These are phyloP conservation scores for Neoboletus brunneissimus DNA, from an alignment of 768 basidiomycete genomes.

Conservation along the genomic window DNA sequence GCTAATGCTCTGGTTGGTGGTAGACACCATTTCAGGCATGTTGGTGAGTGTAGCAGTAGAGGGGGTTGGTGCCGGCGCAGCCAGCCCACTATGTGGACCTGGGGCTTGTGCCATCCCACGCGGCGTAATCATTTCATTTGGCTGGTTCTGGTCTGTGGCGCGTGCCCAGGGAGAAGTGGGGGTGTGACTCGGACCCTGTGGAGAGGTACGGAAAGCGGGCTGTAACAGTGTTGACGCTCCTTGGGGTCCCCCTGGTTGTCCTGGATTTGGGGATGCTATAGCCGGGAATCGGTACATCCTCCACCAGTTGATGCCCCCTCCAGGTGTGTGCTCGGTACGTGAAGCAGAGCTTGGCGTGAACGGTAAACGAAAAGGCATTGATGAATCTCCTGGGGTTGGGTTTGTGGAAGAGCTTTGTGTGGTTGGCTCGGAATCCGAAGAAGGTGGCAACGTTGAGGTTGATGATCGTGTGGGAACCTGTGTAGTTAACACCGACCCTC, in stretches of 20 bases:
- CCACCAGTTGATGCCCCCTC: slow-evolving; percentile 73
- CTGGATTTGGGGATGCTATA: slow-evolving; percentile 42
- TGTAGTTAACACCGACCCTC: slow-evolving; percentile 1
- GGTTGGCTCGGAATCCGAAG: not conserved
- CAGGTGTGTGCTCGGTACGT: slow-evolving; percentile 38
- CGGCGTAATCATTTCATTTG: slow-evolving; percentile 21
- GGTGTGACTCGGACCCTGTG: slow-evolving; percentile 22
- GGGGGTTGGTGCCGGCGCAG: slow-evolving; percentile 7
- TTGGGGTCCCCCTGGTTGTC: slow-evolving; percentile 15
- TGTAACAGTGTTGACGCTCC: slow-evolving; percentile 27
- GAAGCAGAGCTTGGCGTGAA: slow-evolving; percentile 31
- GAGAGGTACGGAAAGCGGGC: slow-evolving; percentile 14
- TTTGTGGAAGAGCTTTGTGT: not conserved
- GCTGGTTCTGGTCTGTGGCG: slow-evolving; percentile 14
- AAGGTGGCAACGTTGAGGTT: slow-evolving; percentile 1
- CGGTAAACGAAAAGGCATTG: slow-evolving; percentile 33
- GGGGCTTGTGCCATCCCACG: slow-evolving; percentile 13
- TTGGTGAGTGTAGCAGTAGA: slow-evolving; percentile 15
- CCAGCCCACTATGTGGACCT: slow-evolving; percentile 17
- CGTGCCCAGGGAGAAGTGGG: slow-evolving; percentile 17
- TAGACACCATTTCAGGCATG: slow-evolving; percentile 16
- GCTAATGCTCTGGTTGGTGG: slow-evolving; percentile 9
- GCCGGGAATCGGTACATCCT: slow-evolving; percentile 78
- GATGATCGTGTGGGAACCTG: slow-evolving; percentile 2
- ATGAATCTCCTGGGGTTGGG: slow-evolving; percentile 14